Conservation (phyloP, 2,329 filamentous ascomycete genomes). For the Cladosporium sp. region DNA sequence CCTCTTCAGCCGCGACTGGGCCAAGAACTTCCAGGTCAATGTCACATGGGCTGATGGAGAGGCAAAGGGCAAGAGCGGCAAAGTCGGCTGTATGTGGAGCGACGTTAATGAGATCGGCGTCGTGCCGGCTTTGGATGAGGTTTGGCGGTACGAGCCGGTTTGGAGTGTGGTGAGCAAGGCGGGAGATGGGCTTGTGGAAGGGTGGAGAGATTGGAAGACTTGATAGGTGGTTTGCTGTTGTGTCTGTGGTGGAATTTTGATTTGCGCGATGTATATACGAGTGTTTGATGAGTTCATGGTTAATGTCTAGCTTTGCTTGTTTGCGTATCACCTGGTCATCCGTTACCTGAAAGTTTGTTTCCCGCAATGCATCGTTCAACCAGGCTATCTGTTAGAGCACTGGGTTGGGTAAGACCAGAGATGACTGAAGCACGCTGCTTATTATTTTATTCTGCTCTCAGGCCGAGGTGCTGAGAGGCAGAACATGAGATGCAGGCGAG, state of each 20-base stretch:
- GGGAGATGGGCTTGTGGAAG: conserved; percentile 74
- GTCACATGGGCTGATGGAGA: conserved; percentile 53
- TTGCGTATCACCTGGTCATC: too few relatives aligned
- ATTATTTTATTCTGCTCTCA: too few relatives aligned
- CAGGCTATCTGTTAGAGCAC: too few relatives aligned
- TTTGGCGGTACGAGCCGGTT: conserved; percentile 64
- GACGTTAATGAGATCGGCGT: conserved; percentile 66
- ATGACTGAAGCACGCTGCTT: too few relatives aligned
- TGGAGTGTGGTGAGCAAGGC: conserved; percentile 77
- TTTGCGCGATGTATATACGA: conserved; percentile 4
- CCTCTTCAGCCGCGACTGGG: conserved; percentile 79
- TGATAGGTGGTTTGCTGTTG: background rate
- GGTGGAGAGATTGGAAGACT: conserved; percentile 49
- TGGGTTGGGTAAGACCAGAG: too few relatives aligned
- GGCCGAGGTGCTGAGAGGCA: too few relatives aligned
- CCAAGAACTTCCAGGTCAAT: conserved; percentile 68
- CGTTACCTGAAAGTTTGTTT: too few relatives aligned
- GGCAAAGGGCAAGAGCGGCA: conserved; percentile 49
- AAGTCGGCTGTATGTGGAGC: conserved; percentile 76
- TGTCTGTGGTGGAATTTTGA: background rate
- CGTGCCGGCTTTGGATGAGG: conserved; percentile 80
- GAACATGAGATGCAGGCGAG: too few relatives aligned
- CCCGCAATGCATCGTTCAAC: too few relatives aligned
- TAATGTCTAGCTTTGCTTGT: conserved; percentile 1
- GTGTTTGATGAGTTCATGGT: background rate